phyloP scores from a whole-genome alignment of 2,329 filamentous ascomycete species.

The Aspergillus sp. region DNA sequence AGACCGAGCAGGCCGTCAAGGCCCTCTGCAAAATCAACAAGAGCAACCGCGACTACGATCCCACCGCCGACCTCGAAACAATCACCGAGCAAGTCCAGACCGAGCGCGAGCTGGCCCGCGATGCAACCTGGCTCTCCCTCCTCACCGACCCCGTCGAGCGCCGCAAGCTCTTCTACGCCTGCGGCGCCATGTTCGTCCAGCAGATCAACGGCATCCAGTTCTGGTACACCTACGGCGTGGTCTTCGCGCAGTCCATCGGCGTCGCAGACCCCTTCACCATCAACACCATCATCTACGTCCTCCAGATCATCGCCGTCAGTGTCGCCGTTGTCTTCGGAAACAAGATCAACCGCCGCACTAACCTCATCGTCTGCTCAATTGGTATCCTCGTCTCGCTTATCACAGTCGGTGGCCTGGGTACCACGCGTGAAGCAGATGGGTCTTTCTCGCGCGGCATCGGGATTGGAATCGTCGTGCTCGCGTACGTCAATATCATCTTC shows the following conservation, averaged over 20 bases:
- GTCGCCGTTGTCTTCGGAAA: slow-evolving; percentile 43
- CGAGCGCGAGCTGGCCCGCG: slow-evolving; percentile 25
- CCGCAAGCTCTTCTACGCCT: slow-evolving; percentile 48
- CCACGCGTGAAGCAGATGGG: slow-evolving; percentile 25
- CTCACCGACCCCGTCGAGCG: slow-evolving; percentile 48
- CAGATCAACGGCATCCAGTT: slow-evolving; percentile 53
- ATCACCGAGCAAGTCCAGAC: slow-evolving; percentile 23
- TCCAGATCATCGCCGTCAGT: slow-evolving; percentile 46
- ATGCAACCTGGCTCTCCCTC: slow-evolving; percentile 43
- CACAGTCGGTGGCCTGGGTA: slow-evolving; percentile 45
- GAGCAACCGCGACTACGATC: slow-evolving; percentile 31
- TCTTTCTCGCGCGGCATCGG: slow-evolving; percentile 20
- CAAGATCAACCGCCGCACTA: slow-evolving; percentile 40
- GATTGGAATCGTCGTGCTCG: slow-evolving; percentile 42
- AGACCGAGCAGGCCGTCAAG: slow-evolving; percentile 27
- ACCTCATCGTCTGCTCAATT: slow-evolving; percentile 40
- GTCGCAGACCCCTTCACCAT: slow-evolving; percentile 44
- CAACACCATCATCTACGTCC: slow-evolving; percentile 43
- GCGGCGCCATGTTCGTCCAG: slow-evolving; percentile 48
- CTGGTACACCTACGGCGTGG: slow-evolving; percentile 47
- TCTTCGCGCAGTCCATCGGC: slow-evolving; percentile 47
- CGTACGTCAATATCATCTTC: slow-evolving; percentile 44
- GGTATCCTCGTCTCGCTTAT: slow-evolving; percentile 45
- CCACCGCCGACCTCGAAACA: slow-evolving; percentile 23
- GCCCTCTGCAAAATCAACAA: slow-evolving; percentile 37